A percentile compares a stretch with the other conserved stretches of the same genome.
Evolutionary conservation across 2,329 filamentous ascomycete species (phyloP).

Genomic region (Colletotrichum brevisporum): DNA sequence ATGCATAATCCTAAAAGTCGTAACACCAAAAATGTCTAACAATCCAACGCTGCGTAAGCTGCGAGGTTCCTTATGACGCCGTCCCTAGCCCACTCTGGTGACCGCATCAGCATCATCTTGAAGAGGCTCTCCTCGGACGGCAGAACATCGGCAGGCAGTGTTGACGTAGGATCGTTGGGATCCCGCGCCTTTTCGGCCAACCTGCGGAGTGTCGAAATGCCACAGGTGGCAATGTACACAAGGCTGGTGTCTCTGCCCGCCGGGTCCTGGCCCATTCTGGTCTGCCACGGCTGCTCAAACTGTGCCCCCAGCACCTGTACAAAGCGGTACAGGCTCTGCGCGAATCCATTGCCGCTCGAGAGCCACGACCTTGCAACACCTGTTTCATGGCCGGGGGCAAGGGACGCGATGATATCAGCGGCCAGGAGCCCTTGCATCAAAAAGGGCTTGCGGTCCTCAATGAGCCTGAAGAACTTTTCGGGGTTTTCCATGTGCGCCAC

Average conservation of each 20-base stretch:
- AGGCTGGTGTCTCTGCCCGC: conserved; percentile 61
- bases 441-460: conserved; percentile 88
- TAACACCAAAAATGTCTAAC: conserved; percentile 7
- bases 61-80: conserved; percentile 78
- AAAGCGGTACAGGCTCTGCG: conserved; percentile 82
- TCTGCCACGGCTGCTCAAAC: conserved; percentile 62
- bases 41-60: conserved; percentile 70
- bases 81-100: conserved; percentile 73
- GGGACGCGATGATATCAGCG: conserved; percentile 86
- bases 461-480: conserved; percentile 64
- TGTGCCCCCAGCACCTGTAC: conserved; percentile 79
- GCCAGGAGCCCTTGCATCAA: conserved; percentile 93
- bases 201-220: conserved; percentile 76
- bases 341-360: conserved; percentile 85
- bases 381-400: conserved; percentile 80
- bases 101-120: conserved; percentile 75
- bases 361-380: conserved; percentile 85
- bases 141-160: conserved; percentile 72
- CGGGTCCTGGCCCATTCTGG: conserved; percentile 50
- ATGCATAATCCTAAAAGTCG: conserved; percentile 19
- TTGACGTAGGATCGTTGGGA: conserved; percentile 62
- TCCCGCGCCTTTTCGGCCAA: conserved; percentile 78
- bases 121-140: conserved; percentile 78
- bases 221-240: conserved; percentile 76
- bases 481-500: conserved; percentile 44